Base-by-base conservation (phyloP, 768 basidiomycete genomes). In the Russula emetica region DNA sequence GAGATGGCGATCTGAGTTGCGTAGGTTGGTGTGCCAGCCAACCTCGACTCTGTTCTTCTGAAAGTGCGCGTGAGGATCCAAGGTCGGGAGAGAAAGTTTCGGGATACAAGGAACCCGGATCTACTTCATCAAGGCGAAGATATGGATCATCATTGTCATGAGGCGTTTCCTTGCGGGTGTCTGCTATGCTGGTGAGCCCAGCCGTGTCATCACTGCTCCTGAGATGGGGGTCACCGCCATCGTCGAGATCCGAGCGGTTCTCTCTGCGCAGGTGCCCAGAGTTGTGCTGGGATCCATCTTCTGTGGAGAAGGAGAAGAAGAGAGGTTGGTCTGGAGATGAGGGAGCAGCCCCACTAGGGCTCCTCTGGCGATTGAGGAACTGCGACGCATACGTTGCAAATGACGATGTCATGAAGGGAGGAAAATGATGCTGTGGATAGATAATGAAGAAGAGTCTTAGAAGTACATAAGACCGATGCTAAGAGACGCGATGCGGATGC, bases 241-340 rank as follows among this genome's bases (percentile, higher is more conserved):
- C 89, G 72, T 89, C 87, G 50, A 88, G 76, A 71, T 86, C 83
- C 42, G 74, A 74, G 63, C 79, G 76, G 67, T 77, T 73, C 65
- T 77, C 61, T 60, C 57, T 55, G 13, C 18, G 64, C 26, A 22
- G 44, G 34, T 66, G 73, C 71, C 78, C 75, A 64, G 80, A 83
- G 69, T 77, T 75, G 72, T 82, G 80, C 63, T 79, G 84, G 3
- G 62, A 63, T 60, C 81, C 87, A 59, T 85, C 80, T 76, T 90
- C 88, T 66, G 89, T 90, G 51, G 86, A 86, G 74, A 92, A 92
- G 22, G 90, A 92, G 80, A 89, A 93, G 80, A 93, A 93, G 74
- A 93, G 83, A 59, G 91, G 90, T 75, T 90, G 89, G 42, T 78
- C 79, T 44, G 85, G 85, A 24, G 84, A 80, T 70, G 82, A 76